Evolutionary conservation across 2,329 filamentous ascomycete genomes (phyloP).

Genomic region (Penicillium brasilianum): DNA sequence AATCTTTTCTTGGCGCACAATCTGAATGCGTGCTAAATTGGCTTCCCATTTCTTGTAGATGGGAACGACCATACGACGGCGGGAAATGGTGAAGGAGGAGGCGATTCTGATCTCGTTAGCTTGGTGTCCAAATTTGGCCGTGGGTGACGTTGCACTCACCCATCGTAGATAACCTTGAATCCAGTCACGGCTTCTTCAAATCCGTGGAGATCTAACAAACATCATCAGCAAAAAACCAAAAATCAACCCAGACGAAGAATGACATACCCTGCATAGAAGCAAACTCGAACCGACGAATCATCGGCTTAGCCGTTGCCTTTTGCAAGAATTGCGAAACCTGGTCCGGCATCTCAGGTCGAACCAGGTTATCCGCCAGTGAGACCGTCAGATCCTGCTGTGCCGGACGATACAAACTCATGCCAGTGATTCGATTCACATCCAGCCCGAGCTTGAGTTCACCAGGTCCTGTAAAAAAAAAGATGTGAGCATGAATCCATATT

Average conservation of each 20-base stretch:
- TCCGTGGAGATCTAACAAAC: slow-evolving; percentile 67
- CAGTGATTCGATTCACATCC: slow-evolving; percentile 65
- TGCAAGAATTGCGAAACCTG: slow-evolving; percentile 69
- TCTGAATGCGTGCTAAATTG: slow-evolving; percentile 75
- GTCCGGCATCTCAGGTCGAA: slow-evolving; percentile 64
- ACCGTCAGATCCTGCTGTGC: slow-evolving; percentile 78
- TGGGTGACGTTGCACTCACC: slow-evolving; percentile 40
- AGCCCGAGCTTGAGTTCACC: slow-evolving; percentile 73
- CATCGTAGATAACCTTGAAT: slow-evolving; percentile 75
- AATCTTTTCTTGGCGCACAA: slow-evolving; percentile 76
- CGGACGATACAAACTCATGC: slow-evolving; percentile 71
- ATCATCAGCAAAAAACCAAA: slow-evolving; percentile 8
- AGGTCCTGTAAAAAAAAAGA: slow-evolving; percentile 51
- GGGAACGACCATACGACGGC: slow-evolving; percentile 84
- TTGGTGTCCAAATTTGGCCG: neutral
- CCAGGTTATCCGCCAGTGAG: slow-evolving; percentile 71
- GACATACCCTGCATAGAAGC: slow-evolving; percentile 55
- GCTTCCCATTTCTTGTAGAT: slow-evolving; percentile 96
- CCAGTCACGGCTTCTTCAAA: slow-evolving; percentile 83
- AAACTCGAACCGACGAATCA: slow-evolving; percentile 75
- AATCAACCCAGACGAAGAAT: neutral
- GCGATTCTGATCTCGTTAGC: slow-evolving; percentile 57
- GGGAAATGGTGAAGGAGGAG: slow-evolving; percentile 76
- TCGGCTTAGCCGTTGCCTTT: slow-evolving; percentile 61
- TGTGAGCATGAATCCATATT: neutral